Percentiles rank a stretch among this genome's conserved stretches.
phyloP scores from a whole-genome alignment of 495 filamentous ascomycete species.

The Bombardia bombarda region DNA sequence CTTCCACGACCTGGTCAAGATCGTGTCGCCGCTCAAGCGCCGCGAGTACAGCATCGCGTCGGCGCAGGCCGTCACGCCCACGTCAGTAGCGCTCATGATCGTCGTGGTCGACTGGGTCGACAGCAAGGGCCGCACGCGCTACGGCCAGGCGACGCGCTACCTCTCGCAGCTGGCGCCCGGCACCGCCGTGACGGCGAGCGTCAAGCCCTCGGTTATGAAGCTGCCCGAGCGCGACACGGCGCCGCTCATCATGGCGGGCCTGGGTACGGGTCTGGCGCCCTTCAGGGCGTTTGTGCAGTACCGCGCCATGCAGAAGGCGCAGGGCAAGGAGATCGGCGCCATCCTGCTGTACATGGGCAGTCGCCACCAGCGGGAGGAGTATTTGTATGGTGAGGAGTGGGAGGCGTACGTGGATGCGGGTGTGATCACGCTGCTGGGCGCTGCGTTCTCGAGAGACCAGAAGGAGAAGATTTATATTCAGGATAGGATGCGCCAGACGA shows the following conservation, averaged over 20 bases:
- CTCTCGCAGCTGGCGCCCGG: constrained; percentile 67
- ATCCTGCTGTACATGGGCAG: constrained; percentile 96
- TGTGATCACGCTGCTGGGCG: constrained; percentile 86
- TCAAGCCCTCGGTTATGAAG: constrained; percentile 98
- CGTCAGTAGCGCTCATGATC: constrained; percentile 85
- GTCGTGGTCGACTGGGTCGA: constrained; percentile 96
- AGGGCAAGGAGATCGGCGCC: constrained; percentile 88
- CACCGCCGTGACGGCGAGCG: constrained; percentile 72
- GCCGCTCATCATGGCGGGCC: constrained; percentile 96
- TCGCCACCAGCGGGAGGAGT: constrained; percentile 95
- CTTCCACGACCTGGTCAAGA: constrained; percentile 85
- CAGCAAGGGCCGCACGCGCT: constrained; percentile 76
- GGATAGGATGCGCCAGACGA: constrained; percentile 87
- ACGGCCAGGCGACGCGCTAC: constrained; percentile 87
- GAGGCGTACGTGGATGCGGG: constrained; percentile 95
- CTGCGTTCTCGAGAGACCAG: constrained; percentile 95
- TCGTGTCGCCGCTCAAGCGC: constrained; percentile 87
- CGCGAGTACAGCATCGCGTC: constrained; percentile 97
- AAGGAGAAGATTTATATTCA: constrained; percentile 99
- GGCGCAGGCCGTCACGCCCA: constrained; percentile 84
- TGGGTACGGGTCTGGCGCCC: constrained; percentile 94
- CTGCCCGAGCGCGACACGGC: constrained; percentile 75
- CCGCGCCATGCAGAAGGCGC: constrained; percentile 90
- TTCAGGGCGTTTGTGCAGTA: constrained; percentile 98
- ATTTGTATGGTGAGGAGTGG: constrained; percentile 98